Base-by-base conservation (phyloP, 768 basidiomycete species). In the Termitomyces heimii region DNA sequence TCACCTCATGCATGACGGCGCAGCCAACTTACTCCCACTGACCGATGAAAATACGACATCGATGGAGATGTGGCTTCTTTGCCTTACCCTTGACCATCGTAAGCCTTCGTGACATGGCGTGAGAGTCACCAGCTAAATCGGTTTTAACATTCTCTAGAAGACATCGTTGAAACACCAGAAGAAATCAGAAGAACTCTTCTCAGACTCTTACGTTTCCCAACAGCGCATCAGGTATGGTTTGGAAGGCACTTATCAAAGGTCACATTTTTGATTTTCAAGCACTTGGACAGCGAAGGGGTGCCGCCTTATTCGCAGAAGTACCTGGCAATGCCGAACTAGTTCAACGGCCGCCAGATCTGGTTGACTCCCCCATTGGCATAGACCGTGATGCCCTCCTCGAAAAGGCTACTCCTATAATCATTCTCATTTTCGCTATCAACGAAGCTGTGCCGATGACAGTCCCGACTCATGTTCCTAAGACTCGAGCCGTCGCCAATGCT, bases 391-490 rank as follows among this genome's bases (percentile, higher is more conserved):
- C 61, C n/a, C 67, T 70, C 40, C 78, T 78, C 14, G 69, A 72
- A 63, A 68, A 76, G 47, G 65, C 68, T 4, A 71, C 73, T 18
- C 74, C 79, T 18, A 78, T 82, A 28, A 78, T 83, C 53, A 77
- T 80, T 51, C 62, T 86, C 57, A 77, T 75, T 10, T 83, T 80
- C 60, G 82, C 77, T 2, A 63, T 85, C 53, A 73, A 78, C 28
- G 82, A 85, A 64, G 70, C 71, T 4, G 69, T 67, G 12, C 69
- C 75, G 1, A 63, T 82, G 22, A 70, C 70, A 53, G 64, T 79
- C 14, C 82, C 84, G 5, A 70, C 70, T 8, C 82, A 84, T 58
- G 71, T 86, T 26, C 83, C 79, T 1, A 68, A 73, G 45, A 81
- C 75, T 37, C 76, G 81, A 37, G 74, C 72, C 14, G 70, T 73